Percentiles rank a stretch among this genome's conserved stretches.
phyloP scores from a whole-genome alignment of 441 rosid species.

The Brassica hybrid region DNA sequence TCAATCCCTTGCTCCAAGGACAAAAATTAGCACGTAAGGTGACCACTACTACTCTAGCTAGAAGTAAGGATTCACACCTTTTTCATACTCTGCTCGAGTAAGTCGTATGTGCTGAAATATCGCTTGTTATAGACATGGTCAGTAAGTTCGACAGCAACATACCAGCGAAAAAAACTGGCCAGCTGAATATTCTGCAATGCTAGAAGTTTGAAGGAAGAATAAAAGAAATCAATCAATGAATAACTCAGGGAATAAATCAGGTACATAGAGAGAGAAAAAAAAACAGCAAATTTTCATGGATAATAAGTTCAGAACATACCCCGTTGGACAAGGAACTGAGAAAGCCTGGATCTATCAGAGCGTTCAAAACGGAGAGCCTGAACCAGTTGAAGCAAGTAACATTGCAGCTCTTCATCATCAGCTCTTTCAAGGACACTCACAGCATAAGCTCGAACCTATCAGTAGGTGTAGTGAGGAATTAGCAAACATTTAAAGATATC shows the following conservation, averaged over 20 bases:
- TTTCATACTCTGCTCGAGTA: constrained; percentile 73
- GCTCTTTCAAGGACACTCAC: constrained; percentile 98
- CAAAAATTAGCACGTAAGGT: neutral
- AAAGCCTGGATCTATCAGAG: constrained; percentile 92
- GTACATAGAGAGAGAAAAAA: constrained; percentile 10
- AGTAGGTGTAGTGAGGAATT: constrained; percentile 36
- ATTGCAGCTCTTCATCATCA: constrained; percentile 97
- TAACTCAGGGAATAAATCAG: constrained; percentile 24
- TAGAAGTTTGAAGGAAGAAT: constrained; percentile 48
- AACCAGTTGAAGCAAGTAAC: constrained; percentile 97
- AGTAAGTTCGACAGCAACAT: constrained; percentile 87
- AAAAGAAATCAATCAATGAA: constrained; percentile 40
- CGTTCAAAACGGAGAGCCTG: constrained; percentile 99
- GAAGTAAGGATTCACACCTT: constrained; percentile 56
- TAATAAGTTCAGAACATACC: constrained; percentile 60
- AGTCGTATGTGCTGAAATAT: constrained; percentile 78
- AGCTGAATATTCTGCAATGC: constrained; percentile 85
- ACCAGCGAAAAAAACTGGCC: constrained; percentile 98
- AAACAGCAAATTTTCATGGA: constrained; percentile 12
- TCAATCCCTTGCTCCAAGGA: constrained; percentile 10
- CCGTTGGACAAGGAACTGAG: constrained; percentile 91
- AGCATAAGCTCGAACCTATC: constrained; percentile 98
- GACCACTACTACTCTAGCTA: constrained; percentile 20
- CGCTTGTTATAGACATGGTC: constrained; percentile 87
- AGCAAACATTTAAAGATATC: constrained; percentile 23